phyloP scores from a whole-genome alignment of 73 alveolate species.

The Blepharisma japonicum region DNA sequence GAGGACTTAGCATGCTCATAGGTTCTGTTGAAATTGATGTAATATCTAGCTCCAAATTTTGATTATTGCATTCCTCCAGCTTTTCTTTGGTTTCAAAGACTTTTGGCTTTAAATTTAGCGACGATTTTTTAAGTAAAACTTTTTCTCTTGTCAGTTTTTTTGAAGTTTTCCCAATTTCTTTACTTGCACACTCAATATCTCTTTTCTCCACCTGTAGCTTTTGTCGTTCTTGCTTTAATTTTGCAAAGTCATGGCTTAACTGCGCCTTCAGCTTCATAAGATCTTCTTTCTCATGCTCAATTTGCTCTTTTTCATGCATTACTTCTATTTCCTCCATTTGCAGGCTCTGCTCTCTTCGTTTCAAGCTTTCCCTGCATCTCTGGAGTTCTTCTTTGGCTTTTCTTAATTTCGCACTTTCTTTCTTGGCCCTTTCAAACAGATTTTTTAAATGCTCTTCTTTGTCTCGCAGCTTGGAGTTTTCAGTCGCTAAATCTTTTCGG shows the following conservation, averaged over 20 bases:
- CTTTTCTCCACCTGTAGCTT: not conserved
- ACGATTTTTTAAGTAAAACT: constrained; percentile 5
- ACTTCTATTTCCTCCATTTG: constrained; percentile 19
- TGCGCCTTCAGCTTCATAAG: constrained; percentile 1
- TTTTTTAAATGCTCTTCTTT: constrained; percentile 21
- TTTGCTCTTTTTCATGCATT: not conserved
- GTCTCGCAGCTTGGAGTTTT: constrained; percentile 1
- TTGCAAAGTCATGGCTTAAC: constrained; percentile 20
- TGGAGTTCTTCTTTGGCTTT: constrained; percentile 23
- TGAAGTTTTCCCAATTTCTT: constrained; percentile 17
- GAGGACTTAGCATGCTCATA: too few species aligned
- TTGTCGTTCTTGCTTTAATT: constrained; percentile 19
- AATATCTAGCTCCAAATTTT: too few species aligned
- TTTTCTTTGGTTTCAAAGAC: too few species aligned
- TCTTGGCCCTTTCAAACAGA: constrained; percentile 17
- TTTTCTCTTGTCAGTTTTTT: constrained; percentile 12
- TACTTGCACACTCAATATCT: constrained; percentile 9
- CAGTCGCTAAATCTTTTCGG: not conserved
- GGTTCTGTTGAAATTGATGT: too few species aligned
- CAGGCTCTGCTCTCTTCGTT: constrained; percentile 24
- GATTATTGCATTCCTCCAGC: too few species aligned
- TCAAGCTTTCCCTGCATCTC: constrained; percentile 15
- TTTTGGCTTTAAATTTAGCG: not conserved
- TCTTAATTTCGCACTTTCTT: constrained; percentile 17
- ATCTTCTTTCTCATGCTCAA: constrained; percentile 1